Evolutionary conservation across 1,139 yeast genomes (phyloP).

Genomic region (Candida pseudocylindracea): DNA sequence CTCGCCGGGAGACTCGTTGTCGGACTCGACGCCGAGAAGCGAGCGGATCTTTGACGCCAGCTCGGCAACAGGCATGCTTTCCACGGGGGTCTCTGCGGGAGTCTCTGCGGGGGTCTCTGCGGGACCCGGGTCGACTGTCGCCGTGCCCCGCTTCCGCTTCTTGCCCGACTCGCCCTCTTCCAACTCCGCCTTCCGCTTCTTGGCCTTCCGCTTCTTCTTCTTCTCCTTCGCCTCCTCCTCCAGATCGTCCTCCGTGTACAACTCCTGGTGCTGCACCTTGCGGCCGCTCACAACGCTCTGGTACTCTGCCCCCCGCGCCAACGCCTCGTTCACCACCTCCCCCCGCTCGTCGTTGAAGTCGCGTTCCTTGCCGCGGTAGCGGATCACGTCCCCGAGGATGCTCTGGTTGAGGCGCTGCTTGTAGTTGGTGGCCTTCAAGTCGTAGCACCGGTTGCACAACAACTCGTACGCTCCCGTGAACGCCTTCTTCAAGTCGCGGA

Average conservation of each 20-base stretch:
- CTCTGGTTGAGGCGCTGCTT: conserved; percentile 51
- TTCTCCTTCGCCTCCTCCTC: conserved; percentile 1
- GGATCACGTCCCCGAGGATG: conserved; percentile 62
- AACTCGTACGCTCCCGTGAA: conserved; percentile 84
- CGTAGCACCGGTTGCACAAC: conserved; percentile 49
- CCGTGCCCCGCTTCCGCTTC: too few relatives aligned
- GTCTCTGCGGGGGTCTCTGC: too few relatives aligned
- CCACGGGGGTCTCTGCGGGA: too few relatives aligned
- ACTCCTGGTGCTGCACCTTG: conserved; percentile 7
- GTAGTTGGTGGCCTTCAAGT: conserved; percentile 32
- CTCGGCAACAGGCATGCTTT: too few relatives aligned
- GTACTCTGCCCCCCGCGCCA: conserved; percentile 2
- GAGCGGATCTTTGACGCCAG: too few relatives aligned
- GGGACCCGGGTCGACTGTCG: too few relatives aligned
- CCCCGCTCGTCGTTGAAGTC: conserved; percentile 63
- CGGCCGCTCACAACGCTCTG: too few relatives aligned
- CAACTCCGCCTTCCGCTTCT: conserved; percentile 11
- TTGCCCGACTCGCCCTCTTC: background rate
- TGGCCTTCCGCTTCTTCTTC: conserved; percentile 5
- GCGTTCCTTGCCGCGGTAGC: conserved; percentile 52
- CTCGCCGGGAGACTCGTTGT: too few relatives aligned
- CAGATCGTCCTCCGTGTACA: background rate
- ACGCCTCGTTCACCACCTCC: conserved; percentile 40
- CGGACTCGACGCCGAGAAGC: too few relatives aligned
- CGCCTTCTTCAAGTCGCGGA: conserved; percentile 63